phyloP scores from a whole-genome alignment of 805 yeast species.

The Suhomyces sp. region DNA sequence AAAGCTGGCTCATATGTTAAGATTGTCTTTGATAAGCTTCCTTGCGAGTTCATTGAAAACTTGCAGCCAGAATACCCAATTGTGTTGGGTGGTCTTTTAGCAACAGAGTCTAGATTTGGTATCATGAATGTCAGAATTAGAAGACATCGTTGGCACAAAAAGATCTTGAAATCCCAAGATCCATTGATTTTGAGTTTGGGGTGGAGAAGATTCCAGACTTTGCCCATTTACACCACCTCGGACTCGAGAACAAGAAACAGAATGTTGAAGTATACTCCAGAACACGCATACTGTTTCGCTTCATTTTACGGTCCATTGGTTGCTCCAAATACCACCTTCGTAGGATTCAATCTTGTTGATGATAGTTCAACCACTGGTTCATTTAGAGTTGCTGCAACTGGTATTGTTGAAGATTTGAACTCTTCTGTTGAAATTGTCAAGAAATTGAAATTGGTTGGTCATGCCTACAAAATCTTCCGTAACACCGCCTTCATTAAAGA shows the following conservation, averaged over 20 bases:
- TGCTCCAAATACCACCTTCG: slow-evolving; percentile 95
- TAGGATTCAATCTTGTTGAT: slow-evolving; percentile 89
- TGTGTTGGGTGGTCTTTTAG: slow-evolving; percentile 83
- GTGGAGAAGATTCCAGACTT: slow-evolving; percentile 97
- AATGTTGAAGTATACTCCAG: slow-evolving; percentile 97
- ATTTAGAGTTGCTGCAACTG: slow-evolving; percentile 95
- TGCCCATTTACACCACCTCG: slow-evolving; percentile 92
- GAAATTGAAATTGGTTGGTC: slow-evolving; percentile 91
- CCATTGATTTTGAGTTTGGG: slow-evolving; percentile 92
- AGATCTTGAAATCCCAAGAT: slow-evolving; percentile 91
- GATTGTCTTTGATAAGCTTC: slow-evolving; percentile 74
- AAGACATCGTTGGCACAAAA: slow-evolving; percentile 98
- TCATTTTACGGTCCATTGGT: slow-evolving; percentile 96
- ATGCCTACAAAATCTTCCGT: slow-evolving; percentile 88
- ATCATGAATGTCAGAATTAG: slow-evolving; percentile 89
- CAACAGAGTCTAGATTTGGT: slow-evolving; percentile 92
- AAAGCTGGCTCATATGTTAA: slow-evolving; percentile 94
- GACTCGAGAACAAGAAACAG: slow-evolving; percentile 97
- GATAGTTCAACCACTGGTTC: slow-evolving; percentile 81
- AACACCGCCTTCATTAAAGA: slow-evolving; percentile 97
- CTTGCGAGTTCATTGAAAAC: slow-evolving; percentile 86
- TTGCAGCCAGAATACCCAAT: slow-evolving; percentile 85
- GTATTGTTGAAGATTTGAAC: slow-evolving; percentile 91
- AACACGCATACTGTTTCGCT: slow-evolving; percentile 94
- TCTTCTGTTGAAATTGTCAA: slow-evolving; percentile 89